Conservation (phyloP, 1,139 yeast species). For the Geotrichum cucujoidarum region DNA sequence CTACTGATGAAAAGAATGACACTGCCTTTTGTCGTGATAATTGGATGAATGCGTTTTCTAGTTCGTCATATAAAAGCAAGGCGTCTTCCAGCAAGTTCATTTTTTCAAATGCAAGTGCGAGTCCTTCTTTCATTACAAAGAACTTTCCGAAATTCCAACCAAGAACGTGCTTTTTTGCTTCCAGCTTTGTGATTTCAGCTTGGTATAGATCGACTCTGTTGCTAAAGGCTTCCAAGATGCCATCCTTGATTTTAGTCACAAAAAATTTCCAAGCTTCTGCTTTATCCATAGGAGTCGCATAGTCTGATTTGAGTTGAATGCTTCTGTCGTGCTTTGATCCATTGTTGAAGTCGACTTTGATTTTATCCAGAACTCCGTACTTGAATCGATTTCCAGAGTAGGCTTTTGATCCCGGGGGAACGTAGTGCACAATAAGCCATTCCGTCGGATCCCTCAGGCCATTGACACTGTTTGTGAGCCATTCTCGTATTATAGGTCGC, state of each 20-base stretch:
- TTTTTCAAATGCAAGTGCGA: constrained; percentile 46
- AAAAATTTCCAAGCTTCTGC: constrained; percentile 49
- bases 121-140: constrained; percentile 44
- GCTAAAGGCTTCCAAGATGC: constrained; percentile 55
- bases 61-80: constrained; percentile 44
- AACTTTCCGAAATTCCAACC: constrained; percentile 45
- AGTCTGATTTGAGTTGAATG: constrained; percentile 37
- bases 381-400: constrained; percentile 44
- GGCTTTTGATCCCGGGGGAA: constrained; percentile 42
- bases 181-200: constrained; percentile 37
- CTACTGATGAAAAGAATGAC: constrained; percentile 31
- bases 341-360: constrained; percentile 58
- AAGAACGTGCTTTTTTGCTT: constrained; percentile 33
- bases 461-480: constrained; percentile 55
- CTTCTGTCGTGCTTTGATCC: constrained; percentile 37
- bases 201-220: constrained; percentile 43
- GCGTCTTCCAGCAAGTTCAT: constrained; percentile 58
- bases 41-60: constrained; percentile 31
- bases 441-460: constrained; percentile 48
- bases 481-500: constrained; percentile 72
- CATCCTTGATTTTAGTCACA: constrained; percentile 45
- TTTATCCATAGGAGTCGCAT: constrained; percentile 38
- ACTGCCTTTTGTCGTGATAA: constrained; percentile 26
- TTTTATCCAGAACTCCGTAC: constrained; percentile 58
- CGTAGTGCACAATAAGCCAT: constrained; percentile 60